Evolutionary conservation across 2,329 filamentous ascomycete species (phyloP).

Genomic region (Teratosphaeria nubilosa): DNA sequence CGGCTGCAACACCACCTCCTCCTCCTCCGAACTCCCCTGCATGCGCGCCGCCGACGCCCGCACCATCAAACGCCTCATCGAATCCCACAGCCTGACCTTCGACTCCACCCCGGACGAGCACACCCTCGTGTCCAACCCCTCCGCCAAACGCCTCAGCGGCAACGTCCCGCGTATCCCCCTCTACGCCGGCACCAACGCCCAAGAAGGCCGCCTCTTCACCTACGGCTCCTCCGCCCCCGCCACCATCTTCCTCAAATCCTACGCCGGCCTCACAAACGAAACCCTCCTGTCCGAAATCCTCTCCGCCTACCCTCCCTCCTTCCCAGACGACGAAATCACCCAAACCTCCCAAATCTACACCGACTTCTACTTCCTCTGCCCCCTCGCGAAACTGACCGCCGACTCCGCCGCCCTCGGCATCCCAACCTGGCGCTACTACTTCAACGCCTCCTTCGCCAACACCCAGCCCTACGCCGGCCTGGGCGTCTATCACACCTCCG

Average conservation of each 20-base stretch:
- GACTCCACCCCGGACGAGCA: conserved; percentile 24
- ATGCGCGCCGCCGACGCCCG: conserved; percentile 22
- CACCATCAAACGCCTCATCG: conserved; percentile 23
- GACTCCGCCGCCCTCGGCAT: conserved; percentile 20
- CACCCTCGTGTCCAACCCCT: conserved; percentile 22
- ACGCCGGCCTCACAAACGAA: conserved; percentile 10
- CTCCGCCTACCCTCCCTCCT: conserved; percentile 20
- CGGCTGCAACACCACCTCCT: conserved; percentile 18
- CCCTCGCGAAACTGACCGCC: conserved; percentile 18
- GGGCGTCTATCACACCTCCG: conserved; percentile 26
- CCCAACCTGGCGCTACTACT: conserved; percentile 29
- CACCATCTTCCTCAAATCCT: conserved; percentile 9
- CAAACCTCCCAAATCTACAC: conserved; percentile 19
- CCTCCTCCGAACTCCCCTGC: conserved; percentile 19
- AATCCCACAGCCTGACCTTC: conserved; percentile 22
- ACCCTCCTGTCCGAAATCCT: conserved; percentile 15
- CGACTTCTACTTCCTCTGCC: conserved; percentile 21
- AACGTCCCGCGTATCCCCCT: conserved; percentile 27
- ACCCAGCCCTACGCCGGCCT: conserved; percentile 18
- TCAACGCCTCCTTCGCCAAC: conserved; percentile 28
- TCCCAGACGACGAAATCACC: conserved; percentile 15
- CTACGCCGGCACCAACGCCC: conserved; percentile 24
- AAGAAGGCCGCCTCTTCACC: conserved; percentile 23
- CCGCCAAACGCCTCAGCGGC: conserved; percentile 16
- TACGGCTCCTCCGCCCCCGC: conserved; percentile 13